phyloP scores from a whole-genome alignment of 345 rosid genomes.

The Erucastrum elatum region DNA sequence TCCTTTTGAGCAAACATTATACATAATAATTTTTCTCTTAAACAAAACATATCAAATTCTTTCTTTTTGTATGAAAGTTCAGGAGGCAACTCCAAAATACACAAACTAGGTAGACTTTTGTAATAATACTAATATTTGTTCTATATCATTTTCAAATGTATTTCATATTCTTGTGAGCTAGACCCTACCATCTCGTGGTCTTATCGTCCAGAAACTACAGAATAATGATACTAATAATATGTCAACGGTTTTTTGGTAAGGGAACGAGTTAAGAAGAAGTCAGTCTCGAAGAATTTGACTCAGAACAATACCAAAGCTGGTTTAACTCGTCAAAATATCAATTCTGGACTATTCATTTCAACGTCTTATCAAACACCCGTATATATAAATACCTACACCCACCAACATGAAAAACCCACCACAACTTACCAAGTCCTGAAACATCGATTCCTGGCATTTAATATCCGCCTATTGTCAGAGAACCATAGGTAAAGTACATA shows the following conservation, averaged over 20 bases:
- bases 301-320: slow-evolving; percentile 23
- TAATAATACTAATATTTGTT: background rate
- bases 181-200: slow-evolving; percentile 35
- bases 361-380: slow-evolving; percentile 18
- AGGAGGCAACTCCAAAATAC: slow-evolving; percentile 10
- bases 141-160: slow-evolving; percentile 19
- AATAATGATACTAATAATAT: slow-evolving; percentile 16
- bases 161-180: slow-evolving; percentile 26
- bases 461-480: background rate
- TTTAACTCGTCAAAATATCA: slow-evolving; percentile 20
- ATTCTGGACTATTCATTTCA: slow-evolving; percentile 31
- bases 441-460: slow-evolving; percentile 13
- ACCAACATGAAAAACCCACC: slow-evolving; percentile 32
- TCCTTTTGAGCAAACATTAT: background rate
- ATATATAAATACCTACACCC: slow-evolving; percentile 35
- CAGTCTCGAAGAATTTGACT: slow-evolving; percentile 36
- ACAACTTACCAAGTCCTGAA: slow-evolving; percentile 17
- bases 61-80: background rate
- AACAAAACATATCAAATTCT: background rate
- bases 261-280: slow-evolving; percentile 27
- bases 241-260: slow-evolving; percentile 40
- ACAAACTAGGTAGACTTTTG: slow-evolving; percentile 31
- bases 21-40: background rate
- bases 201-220: slow-evolving; percentile 18
- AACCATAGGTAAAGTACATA: slow-evolving; percentile 22